Conservation (phyloP, 495 filamentous ascomycete species). For the Lasiosphaeria ovina region DNA sequence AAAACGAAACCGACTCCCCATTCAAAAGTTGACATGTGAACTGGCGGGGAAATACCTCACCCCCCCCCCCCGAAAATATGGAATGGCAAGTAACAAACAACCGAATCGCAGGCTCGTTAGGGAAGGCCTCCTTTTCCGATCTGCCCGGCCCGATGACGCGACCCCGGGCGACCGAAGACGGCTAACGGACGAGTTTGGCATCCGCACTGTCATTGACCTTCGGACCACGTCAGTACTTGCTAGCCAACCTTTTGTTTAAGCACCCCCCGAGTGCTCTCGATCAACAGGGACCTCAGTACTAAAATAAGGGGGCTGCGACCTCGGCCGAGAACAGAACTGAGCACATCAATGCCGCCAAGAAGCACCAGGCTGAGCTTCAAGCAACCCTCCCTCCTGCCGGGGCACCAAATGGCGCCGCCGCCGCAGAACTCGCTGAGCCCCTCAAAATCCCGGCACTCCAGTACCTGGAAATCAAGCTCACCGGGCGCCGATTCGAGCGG, state of each 20-base stretch:
- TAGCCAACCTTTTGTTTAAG: not conserved
- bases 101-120: constrained; percentile 52
- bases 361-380: constrained; percentile 50
- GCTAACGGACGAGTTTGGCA: constrained; percentile 59
- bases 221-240: constrained; percentile 59
- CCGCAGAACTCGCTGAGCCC: constrained; percentile 42
- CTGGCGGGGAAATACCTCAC: too few relatives aligned
- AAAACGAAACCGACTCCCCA: constrained; percentile 21
- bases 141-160: constrained; percentile 72
- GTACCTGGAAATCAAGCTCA: constrained; percentile 66
- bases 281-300: constrained; percentile 19
- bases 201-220: constrained; percentile 73
- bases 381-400: constrained; percentile 19
- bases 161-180: constrained; percentile 59
- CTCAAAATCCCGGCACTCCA: constrained; percentile 58
- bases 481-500: constrained; percentile 66
- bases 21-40: not conserved
- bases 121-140: constrained; percentile 70
- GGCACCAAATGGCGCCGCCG: constrained; percentile 36
- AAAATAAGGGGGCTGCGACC: not conserved
- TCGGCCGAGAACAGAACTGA: constrained; percentile 50
- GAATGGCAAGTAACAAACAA: too few relatives aligned
- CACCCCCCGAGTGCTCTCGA: not conserved
- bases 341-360: constrained; percentile 65
- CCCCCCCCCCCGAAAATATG: too few relatives aligned